A percentile compares a stretch with the other conserved stretches of the same genome.
phyloP scores from a whole-genome alignment of 257 asterid genomes.

The Catharanthus roseus region DNA sequence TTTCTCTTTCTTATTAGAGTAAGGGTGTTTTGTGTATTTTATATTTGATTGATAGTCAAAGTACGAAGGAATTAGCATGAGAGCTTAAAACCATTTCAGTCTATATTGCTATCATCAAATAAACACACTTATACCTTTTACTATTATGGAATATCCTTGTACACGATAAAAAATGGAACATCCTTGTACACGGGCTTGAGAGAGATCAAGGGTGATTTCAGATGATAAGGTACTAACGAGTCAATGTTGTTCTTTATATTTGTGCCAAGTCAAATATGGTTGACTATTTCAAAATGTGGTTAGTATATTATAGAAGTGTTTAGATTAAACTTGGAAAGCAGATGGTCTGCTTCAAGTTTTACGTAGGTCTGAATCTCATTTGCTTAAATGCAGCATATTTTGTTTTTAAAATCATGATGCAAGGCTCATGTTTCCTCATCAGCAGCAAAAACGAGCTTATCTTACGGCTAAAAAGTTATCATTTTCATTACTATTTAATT shows the following conservation, averaged over 20 bases:
- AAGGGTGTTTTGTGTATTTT: background rate
- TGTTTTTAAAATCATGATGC: too few relatives aligned
- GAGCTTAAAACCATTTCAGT: background rate
- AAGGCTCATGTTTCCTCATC: constrained; percentile 68
- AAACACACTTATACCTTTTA: background rate
- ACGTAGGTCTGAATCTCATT: background rate
- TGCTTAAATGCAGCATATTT: constrained; percentile 50
- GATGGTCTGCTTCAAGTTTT: background rate
- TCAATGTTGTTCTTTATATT: background rate
- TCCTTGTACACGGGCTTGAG: too few relatives aligned
- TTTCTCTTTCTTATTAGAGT: background rate
- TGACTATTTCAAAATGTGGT: background rate
- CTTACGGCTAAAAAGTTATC: constrained; percentile 78
- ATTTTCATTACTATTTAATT: background rate
- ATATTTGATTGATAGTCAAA: background rate
- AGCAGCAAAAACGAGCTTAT: constrained; percentile 85
- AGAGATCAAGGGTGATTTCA: background rate
- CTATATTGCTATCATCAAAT: too few relatives aligned
- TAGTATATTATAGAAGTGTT: background rate
- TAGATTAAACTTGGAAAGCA: background rate
- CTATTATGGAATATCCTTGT: background rate
- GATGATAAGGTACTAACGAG: background rate
- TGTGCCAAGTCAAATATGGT: background rate
- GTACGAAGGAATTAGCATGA: too few relatives aligned
- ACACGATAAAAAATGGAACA: too few relatives aligned